Evolutionary conservation across 2,329 filamentous ascomycete genomes (phyloP), one percentile per base, ranked within the genome.

Genomic region (Colletotrichum horii): DNA sequence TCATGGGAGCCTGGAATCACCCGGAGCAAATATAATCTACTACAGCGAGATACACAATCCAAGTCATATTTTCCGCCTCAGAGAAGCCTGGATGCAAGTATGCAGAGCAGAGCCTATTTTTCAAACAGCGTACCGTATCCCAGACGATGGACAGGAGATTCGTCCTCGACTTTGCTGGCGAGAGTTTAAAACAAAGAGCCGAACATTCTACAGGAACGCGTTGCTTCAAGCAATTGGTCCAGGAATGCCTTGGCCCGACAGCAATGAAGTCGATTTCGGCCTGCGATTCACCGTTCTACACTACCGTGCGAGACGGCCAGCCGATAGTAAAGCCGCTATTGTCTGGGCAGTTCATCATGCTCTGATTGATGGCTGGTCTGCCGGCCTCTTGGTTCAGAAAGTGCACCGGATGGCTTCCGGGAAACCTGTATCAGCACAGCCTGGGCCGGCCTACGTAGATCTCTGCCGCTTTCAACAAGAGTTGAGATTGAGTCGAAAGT

Each of bases 11-110:
- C 71, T 74, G 56, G 69, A 74, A 30, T 60, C 62, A 26, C 75
- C 77, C 9, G 77, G 78, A 12, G 71, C 71, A 14, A 81, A 81
- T 30, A 79, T 81, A 26, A 79, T 81, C 30, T 73, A 71, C 61
- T 78, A 78, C 60, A 69, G 68, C 48, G 78, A 80, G 61, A 72
- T 30, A 4, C 79, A 79, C 55, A n/a, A 66, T 28, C 30, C 75
- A 8, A 26, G 36, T 8, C n/a, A 80, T n/a, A 55, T 80, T 24
- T 71, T 74, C 14, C 56, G 15, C 3, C 43, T 82, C n/a, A 80
- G 78, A 64, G 62, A 76, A 14, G 81, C 81, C 6, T 83, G 82
- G 82, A 71, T 74, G 55, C 68, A 70, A 2, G 80, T 82, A 15
- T 70, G 80, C 32, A 71, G 78, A 22, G 67, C 67, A 9, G 81